Base-by-base conservation (phyloP, 2,329 filamentous ascomycete species). In the Tothia fuscella region DNA sequence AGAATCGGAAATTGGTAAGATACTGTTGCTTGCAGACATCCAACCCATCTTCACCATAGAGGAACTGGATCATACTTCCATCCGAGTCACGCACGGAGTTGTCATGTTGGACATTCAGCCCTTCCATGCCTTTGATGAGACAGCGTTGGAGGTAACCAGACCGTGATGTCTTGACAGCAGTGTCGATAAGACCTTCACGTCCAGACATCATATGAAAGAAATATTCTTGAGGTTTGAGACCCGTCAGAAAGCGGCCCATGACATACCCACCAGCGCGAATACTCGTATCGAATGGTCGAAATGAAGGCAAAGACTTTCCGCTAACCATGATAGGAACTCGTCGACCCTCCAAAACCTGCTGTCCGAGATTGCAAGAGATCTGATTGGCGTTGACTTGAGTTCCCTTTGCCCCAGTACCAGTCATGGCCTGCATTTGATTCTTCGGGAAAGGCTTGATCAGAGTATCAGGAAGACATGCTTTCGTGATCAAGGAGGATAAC, bases 151-250 rank as follows among this genome's bases (percentile, higher is more conserved):
- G 70, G 57, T 98, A 98, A 46, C 91, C 93, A 21, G 91, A 96
- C 56, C 91, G 81, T 7, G 89, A 93, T 2, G 91, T 98, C 66
- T 98, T 98, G 60, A 98, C 91, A 49, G 91, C 91, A 16, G 91
- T 98, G 72, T 98, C 91, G 57, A 98, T 98, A 50, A 98, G 69
- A 70, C 91, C 91, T 71, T 98, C 93, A 65, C 91, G 78, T 53
- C 93, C 93, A 56, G 89, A 91, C 93, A 98, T 98, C 62, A 93
- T 87, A 74, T 98, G 91, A 70, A 98, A 98, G 61, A 89, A 98
- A 61, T 95, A 98, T 59, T 98, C 93, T 56, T 98, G 91, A 4
- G 91, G 91, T 42, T 89, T 79, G 47, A 98, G 91, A 46, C 91
- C 91, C 19, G 93, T 98, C 70, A 98, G 82, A 74, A 98, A 98